Conservation (phyloP, 306 rosid species). For the Vigna unguiculata region DNA sequence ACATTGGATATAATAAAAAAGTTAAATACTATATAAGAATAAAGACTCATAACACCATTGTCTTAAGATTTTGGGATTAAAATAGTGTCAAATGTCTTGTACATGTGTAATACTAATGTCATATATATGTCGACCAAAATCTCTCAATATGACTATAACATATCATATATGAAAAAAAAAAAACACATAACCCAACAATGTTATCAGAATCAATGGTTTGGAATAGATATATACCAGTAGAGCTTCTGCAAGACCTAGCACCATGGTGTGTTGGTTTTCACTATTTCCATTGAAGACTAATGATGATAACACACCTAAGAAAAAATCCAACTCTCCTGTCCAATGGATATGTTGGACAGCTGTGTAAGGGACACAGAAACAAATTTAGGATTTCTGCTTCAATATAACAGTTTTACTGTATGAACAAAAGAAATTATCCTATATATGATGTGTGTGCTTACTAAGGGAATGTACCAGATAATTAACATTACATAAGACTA, state of each 20-base stretch:
- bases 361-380: background rate
- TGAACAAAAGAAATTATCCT: background rate
- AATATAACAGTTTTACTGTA: background rate
- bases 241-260: constrained; percentile 38
- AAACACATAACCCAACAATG: too few relatives aligned
- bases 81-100: too few relatives aligned
- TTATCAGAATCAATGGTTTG: too few relatives aligned
- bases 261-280: background rate
- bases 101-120: too few relatives aligned
- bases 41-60: too few relatives aligned
- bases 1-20: too few relatives aligned
- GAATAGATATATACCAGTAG: constrained; percentile 47
- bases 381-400: background rate
- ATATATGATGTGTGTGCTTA: background rate
- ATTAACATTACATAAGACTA: background rate
- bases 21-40: too few relatives aligned
- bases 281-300: constrained; percentile 35
- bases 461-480: background rate
- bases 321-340: background rate
- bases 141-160: too few relatives aligned
- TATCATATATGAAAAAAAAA: too few relatives aligned
- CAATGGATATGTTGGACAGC: constrained; percentile 6
- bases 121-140: too few relatives aligned
- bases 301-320: background rate
- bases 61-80: too few relatives aligned